phyloP scores from a whole-genome alignment of 306 rosid species.

The Cucumis melo region DNA sequence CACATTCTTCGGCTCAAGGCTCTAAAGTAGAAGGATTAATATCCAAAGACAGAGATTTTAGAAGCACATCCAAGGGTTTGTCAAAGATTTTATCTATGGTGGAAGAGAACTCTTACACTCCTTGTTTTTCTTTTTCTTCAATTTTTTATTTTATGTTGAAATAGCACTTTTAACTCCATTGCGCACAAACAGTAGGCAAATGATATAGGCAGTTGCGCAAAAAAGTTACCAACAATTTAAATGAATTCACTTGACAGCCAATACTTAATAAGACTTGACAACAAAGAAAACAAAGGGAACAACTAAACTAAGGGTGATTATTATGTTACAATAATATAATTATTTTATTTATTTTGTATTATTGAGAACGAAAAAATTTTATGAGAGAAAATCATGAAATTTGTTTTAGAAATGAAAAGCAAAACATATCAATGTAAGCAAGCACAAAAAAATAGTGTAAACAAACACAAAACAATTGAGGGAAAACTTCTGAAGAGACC shows the following conservation, averaged over 20 bases:
- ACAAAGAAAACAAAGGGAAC: neutral
- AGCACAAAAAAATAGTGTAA: too few relatives aligned
- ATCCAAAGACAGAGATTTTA: constrained; percentile 37
- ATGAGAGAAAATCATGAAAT: too few relatives aligned
- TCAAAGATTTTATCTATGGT: constrained; percentile 20
- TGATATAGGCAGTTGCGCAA: neutral
- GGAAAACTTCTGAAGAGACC: too few relatives aligned
- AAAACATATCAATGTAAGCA: too few relatives aligned
- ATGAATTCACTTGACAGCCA: neutral
- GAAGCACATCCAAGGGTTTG: constrained; percentile 40
- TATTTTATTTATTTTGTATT: neutral
- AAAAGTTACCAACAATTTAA: neutral
- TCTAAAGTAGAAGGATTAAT: constrained; percentile 18
- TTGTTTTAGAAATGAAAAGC: too few relatives aligned
- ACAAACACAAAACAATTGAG: too few relatives aligned
- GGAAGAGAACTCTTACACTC: constrained; percentile 35
- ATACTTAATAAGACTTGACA: neutral
- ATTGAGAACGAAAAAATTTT: neutral
- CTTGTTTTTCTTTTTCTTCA: constrained; percentile 86
- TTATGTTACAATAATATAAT: neutral
- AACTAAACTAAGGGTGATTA: neutral
- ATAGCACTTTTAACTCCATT: constrained; percentile 16
- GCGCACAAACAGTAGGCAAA: constrained; percentile 10
- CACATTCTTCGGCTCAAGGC: constrained; percentile 16
- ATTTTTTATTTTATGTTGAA: constrained; percentile 33